Base-by-base conservation (phyloP, 768 basidiomycete genomes). In the Amyloporia xantha region DNA sequence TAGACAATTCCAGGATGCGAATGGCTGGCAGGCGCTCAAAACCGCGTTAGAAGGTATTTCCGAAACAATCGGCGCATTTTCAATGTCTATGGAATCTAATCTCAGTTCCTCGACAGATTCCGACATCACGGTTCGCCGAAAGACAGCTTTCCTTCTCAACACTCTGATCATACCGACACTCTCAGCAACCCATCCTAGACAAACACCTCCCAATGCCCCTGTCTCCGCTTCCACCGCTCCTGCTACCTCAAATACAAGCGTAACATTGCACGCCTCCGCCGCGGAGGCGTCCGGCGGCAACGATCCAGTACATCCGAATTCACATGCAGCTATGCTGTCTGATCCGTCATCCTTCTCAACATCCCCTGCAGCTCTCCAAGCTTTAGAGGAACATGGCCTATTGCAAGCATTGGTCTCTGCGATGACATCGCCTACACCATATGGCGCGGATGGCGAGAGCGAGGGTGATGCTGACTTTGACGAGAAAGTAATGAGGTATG, bases 141-240 rank as follows among this genome's bases (percentile, higher is more conserved):
- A 94, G 62, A 72, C 78, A 0, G 75, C 79, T 3, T 93, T 92
- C 68, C 76, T 94, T 15, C 71, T 94, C 30, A 81, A 79, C 60
- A 68, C 79, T 0, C 78, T 93, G 45, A 75, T 91, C 41, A 68
- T 76, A 0, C 84, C 85, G 2, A 67, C 48, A 9, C 15, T 46
- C 28, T 19, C 50, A 20, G 3, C 48, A 23, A 30, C 55, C n/a
- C 24, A 37, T 10, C 17, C 50, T 1, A 1, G 55, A 13, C 25
- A 33, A 15, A 11, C 43, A 24, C 13, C 47, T 27, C 12, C 53
- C 6, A n/a, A n/a, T n/a, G 9, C 30, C 15, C 26, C 53, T 21
- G 25, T 43, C 28, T 30, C 49, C 2, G 47, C 30, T 15, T 33
- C 30, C 30, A 33, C 30, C 9, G 30, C 9, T 7, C 30, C 30